Percentiles rank a stretch among this genome's conserved stretches.
Evolutionary conservation across 139 green algal genomes (phyloP).

Genomic region (Coccomyxa sp.): DNA sequence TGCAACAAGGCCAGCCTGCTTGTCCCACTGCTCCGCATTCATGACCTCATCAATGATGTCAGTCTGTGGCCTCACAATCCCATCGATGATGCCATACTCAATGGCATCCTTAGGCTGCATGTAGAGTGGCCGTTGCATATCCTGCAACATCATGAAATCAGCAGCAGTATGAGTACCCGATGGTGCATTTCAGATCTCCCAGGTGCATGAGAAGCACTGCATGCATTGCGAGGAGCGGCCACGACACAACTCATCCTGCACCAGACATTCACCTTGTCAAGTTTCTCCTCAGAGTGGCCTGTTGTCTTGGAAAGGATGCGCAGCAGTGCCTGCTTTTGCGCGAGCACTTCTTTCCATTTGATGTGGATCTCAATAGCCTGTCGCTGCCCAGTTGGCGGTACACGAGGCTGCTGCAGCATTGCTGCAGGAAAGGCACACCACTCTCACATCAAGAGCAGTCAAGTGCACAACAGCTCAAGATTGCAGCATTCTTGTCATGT

Average conservation of each 20-base stretch:
- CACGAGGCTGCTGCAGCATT: slow-evolving; percentile 97
- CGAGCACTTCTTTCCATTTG: slow-evolving; percentile 88
- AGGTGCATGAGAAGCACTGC: not conserved
- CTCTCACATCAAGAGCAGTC: not conserved
- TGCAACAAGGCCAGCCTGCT: slow-evolving; percentile 57
- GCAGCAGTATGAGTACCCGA: not conserved
- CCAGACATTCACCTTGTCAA: slow-evolving; percentile 60
- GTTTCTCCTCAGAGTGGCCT: slow-evolving; percentile 83
- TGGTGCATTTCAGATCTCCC: not conserved
- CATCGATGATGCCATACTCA: slow-evolving; percentile 92
- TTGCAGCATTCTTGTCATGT: not conserved
- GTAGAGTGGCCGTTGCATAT: slow-evolving; percentile 94
- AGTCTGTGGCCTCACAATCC: slow-evolving; percentile 68
- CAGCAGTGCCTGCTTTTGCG: slow-evolving; percentile 83
- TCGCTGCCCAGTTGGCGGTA: slow-evolving; percentile 87
- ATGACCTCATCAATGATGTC: slow-evolving; percentile 60
- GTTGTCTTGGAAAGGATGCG: slow-evolving; percentile 80
- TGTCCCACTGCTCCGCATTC: slow-evolving; percentile 52
- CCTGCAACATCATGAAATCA: slow-evolving; percentile 35
- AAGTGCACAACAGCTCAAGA: not conserved
- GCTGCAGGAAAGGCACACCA: slow-evolving; percentile 43
- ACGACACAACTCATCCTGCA: not conserved
- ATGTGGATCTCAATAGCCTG: slow-evolving; percentile 95
- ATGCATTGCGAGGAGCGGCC: not conserved
- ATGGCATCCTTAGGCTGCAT: slow-evolving; percentile 87